These are phyloP conservation scores for Cryptococcus sp. DNA, from an alignment of 1,284 basidiomycete species.

Conservation along the genomic window DNA sequence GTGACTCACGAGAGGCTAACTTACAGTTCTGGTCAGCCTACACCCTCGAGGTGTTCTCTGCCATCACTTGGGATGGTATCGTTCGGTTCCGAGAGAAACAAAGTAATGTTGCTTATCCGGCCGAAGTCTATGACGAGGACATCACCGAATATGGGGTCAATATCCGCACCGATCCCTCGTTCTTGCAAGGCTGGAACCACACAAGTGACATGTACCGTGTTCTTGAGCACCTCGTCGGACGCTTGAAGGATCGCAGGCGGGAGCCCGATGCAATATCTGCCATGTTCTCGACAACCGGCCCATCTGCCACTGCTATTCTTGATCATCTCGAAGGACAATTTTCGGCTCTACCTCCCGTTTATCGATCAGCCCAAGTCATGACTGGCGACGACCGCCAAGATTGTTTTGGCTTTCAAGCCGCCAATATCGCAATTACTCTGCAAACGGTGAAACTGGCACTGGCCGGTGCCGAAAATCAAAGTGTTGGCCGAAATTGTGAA, in stretches of 20 bases:
- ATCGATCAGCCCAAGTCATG: conserved; percentile 13
- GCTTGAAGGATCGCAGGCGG: conserved; percentile 9
- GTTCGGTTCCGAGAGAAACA: conserved; percentile 34
- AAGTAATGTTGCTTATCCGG: conserved; percentile 34
- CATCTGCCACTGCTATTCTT: not conserved
- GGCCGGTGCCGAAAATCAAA: conserved; percentile 9
- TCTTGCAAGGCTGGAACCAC: conserved; percentile 28
- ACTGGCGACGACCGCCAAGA: conserved; percentile 14
- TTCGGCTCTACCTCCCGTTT: conserved; percentile 6
- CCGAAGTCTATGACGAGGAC: conserved; percentile 32
- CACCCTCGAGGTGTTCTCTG: conserved; percentile 37
- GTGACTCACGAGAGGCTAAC: no score
- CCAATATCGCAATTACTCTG: conserved; percentile 21
- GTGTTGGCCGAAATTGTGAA: conserved; percentile 14
- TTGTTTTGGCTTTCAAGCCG: conserved; percentile 18
- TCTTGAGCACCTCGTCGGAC: conserved; percentile 25
- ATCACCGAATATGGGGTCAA: conserved; percentile 24
- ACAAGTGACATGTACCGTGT: conserved; percentile 32
- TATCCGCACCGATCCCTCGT: conserved; percentile 11
- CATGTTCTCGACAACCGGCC: conserved; percentile 9
- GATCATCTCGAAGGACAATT: not conserved
- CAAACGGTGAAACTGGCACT: conserved; percentile 22
- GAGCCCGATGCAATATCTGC: conserved; percentile 8
- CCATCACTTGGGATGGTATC: conserved; percentile 33
- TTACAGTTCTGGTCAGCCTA: conserved; percentile 43